Percentiles rank a stretch among this genome's conserved stretches.
phyloP scores from a whole-genome alignment of 75 land plant species.

The Pinus albicaulis region DNA sequence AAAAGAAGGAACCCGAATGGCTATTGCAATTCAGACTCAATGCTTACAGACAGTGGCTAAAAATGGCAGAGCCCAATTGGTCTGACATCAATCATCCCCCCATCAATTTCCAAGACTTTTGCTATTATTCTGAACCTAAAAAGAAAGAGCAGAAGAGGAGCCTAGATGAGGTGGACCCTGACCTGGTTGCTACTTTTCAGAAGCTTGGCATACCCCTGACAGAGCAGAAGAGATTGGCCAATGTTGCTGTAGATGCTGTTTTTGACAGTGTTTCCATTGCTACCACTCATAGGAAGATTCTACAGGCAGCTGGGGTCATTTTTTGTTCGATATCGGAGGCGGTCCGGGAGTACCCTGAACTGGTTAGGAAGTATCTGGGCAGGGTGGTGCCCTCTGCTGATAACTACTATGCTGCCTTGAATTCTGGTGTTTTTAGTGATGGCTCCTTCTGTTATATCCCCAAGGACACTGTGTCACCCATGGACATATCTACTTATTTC shows the following conservation, averaged over 20 bases:
- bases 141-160: constrained; percentile 83
- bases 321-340: constrained; percentile 99
- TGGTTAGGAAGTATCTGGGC: constrained; percentile 85
- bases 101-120: constrained; percentile 80
- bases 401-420: constrained; percentile 91
- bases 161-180: constrained; percentile 95
- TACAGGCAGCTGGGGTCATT: constrained; percentile 79
- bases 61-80: constrained; percentile 86
- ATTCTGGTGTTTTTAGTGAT: constrained; percentile 98
- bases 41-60: constrained; percentile 74
- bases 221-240: constrained; percentile 89
- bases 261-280: constrained; percentile 98
- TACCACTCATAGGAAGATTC: constrained; percentile 90
- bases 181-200: constrained; percentile 75
- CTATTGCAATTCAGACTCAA: constrained; percentile 85
- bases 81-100: constrained; percentile 80
- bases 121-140: constrained; percentile 91
- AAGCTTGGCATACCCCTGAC: constrained; percentile 83
- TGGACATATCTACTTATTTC: constrained; percentile 98
- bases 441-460: constrained; percentile 98
- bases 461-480: constrained; percentile 87
- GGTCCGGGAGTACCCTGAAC: constrained; percentile 84
- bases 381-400: constrained; percentile 88
- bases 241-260: constrained; percentile 99
- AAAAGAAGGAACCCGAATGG: constrained; percentile 94